Evolutionary conservation across 2,329 filamentous ascomycete genomes (phyloP), one percentile per base, ranked within the genome.

Genomic region (Cladophialophora carrionii): DNA sequence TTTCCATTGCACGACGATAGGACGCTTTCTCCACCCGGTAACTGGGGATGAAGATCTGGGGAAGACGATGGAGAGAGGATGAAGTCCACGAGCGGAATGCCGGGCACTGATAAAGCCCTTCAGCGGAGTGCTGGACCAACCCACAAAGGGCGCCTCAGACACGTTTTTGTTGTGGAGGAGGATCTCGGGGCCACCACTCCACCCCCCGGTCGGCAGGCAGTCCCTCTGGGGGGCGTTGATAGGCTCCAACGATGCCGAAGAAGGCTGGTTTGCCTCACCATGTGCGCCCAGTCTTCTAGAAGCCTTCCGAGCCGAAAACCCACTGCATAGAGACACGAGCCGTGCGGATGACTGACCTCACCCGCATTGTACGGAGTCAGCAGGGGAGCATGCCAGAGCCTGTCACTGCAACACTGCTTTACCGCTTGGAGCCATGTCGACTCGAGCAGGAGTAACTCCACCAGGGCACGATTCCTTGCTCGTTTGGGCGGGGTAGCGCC

Each of bases 1-100:
- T 69, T 54, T 65, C 67, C 67, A 67, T 69, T 60, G 57, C 57
- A 60, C 24, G 57, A 49, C 20, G 57, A 58, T 55, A 59, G 26
- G 57, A 46, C 29, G 26, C 48, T n/a, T 53, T 34, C 52, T 53
- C 57, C 56, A 63, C 65, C 52, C 31, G 57, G 37, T 51, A 60
- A 31, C 57, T 60, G 57, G 57, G 57, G 57, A 51, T 49, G 34
- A 57, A 61, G 66, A 61, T 65, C 59, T 63, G 59, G 66, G 59
- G 64, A 62, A 63, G 58, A 56, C 49, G 49, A 34, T 58, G 63
- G 57, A 60, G 57, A 46, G 51, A 41, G 32, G 37, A 34, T 20
- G 57, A 60, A 53, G 57, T 52, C 34, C 32, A 56, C n/a, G 55
- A 59, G 64, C 64, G 64, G 64, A 66, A 52, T 66, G 49, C 60